A percentile compares a stretch with the other conserved stretches of the same genome.
phyloP scores from a whole-genome alignment of 306 rosid genomes.

The Quercus variabilis region DNA sequence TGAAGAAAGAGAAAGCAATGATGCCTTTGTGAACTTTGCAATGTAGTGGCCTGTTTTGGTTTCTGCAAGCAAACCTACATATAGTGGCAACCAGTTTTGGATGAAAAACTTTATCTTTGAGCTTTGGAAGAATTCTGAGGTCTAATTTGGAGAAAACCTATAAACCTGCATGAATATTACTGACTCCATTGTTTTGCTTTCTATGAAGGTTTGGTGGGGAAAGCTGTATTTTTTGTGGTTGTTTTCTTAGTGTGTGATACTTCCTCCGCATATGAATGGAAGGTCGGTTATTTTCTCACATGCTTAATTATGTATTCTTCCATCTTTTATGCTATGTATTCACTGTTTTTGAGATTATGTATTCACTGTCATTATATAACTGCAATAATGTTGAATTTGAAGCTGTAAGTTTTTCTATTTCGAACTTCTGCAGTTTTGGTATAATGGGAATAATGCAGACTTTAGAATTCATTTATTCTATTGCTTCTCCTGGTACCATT shows the following conservation, averaged over 20 bases:
- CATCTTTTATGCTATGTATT: neutral
- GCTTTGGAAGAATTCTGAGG: slow-evolving; percentile 12
- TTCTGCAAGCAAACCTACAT: slow-evolving; percentile 21
- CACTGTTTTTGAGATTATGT: neutral
- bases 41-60: slow-evolving; percentile 24
- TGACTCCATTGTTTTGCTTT: slow-evolving; percentile 10
- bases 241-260: slow-evolving; percentile 19
- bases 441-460: neutral
- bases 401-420: neutral
- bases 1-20: slow-evolving; percentile 21
- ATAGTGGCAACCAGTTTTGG: slow-evolving; percentile 26
- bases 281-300: slow-evolving; percentile 37
- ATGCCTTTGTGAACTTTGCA: slow-evolving; percentile 21
- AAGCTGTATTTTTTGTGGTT: slow-evolving; percentile 1
- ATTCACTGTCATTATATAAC: neutral
- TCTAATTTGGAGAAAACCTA: slow-evolving; percentile 25
- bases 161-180: slow-evolving; percentile 4
- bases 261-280: slow-evolving; percentile 23
- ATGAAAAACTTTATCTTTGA: neutral
- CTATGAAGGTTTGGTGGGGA: slow-evolving; percentile 3
- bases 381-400: neutral
- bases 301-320: neutral
- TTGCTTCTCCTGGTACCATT: neutral
- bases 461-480: neutral
- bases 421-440: neutral